These are phyloP conservation scores for Stagonosporopsis tanaceti DNA, from an alignment of 2,329 filamentous ascomycete species.

Conservation along the genomic window DNA sequence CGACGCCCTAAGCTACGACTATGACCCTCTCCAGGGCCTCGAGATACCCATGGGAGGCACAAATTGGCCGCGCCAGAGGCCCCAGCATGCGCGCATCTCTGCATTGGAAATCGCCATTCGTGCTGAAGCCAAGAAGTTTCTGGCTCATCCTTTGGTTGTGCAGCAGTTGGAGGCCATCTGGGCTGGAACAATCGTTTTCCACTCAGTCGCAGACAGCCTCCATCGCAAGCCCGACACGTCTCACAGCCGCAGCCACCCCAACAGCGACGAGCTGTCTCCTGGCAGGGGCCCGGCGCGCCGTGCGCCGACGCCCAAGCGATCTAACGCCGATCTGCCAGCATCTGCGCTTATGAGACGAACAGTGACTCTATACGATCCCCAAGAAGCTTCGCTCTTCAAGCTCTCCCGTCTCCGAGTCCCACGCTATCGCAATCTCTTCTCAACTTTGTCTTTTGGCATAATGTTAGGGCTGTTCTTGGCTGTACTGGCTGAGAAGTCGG, in stretches of 20 bases:
- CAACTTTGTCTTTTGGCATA: slow-evolving; percentile 84
- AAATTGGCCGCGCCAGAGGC: slow-evolving; percentile 36
- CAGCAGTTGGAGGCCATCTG: slow-evolving; percentile 97
- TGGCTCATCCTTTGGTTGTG: slow-evolving; percentile 89
- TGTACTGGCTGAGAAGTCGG: slow-evolving; percentile 77
- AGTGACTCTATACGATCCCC: slow-evolving; percentile 87
- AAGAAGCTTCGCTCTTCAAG: slow-evolving; percentile 90
- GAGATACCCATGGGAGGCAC: slow-evolving; percentile 53
- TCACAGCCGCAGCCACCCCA: slow-evolving; percentile 29
- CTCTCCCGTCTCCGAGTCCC: slow-evolving; percentile 89
- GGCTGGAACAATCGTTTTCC: slow-evolving; percentile 94
- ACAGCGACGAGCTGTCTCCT: slow-evolving; percentile 37
- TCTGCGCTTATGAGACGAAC: slow-evolving; percentile 68
- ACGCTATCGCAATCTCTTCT: slow-evolving; percentile 88
- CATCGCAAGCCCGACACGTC: slow-evolving; percentile 67
- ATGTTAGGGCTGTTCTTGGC: slow-evolving; percentile 86
- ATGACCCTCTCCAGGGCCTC: slow-evolving; percentile 87
- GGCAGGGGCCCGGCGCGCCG: slow-evolving; percentile 42
- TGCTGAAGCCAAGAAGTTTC: slow-evolving; percentile 89
- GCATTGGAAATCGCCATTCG: slow-evolving; percentile 93
- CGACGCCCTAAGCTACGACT: slow-evolving; percentile 93
- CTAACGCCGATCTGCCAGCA: slow-evolving; percentile 33
- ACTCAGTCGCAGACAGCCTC: slow-evolving; percentile 84
- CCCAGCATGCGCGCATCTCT: slow-evolving; percentile 77
- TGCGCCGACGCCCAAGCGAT: slow-evolving; percentile 33